These are phyloP conservation scores for Nicotiana sylvestris DNA, from an alignment of 257 asterid species.

Conservation along the genomic window DNA sequence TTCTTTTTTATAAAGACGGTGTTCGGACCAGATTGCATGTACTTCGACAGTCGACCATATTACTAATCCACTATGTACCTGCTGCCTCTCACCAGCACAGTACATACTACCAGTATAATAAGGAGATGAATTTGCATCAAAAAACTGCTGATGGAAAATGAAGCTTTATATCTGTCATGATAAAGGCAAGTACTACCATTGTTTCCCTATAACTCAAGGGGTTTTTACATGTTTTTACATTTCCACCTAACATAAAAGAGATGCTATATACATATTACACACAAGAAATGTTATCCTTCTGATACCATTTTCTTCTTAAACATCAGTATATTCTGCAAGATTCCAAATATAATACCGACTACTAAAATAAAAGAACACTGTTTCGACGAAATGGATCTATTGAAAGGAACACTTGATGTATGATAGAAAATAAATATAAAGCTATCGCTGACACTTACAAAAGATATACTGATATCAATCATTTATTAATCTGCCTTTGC, in stretches of 20 bases:
- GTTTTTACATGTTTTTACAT: background rate
- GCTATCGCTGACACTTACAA: conserved; percentile 6
- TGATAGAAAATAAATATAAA: background rate
- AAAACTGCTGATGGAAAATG: background rate
- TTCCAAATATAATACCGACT: background rate
- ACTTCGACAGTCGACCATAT: too few species aligned
- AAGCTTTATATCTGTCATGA: background rate
- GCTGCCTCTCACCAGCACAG: too few species aligned
- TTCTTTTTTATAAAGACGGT: too few species aligned
- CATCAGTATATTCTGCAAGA: conserved; percentile 4
- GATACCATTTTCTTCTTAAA: background rate
- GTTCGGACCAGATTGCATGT: too few species aligned
- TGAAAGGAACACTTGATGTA: background rate
- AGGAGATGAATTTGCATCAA: too few species aligned
- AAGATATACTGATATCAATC: background rate
- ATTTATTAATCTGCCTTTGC: conserved; percentile 5
- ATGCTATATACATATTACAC: background rate
- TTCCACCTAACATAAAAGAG: background rate
- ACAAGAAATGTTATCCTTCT: background rate
- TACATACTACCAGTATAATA: too few species aligned
- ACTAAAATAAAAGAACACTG: conserved; percentile 2
- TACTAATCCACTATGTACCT: too few species aligned
- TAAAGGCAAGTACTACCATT: background rate
- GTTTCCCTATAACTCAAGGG: background rate
- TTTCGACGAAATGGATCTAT: background rate